A percentile compares a stretch with the other conserved stretches of the same genome.
Evolutionary conservation across 2,329 filamentous ascomycete genomes (phyloP).

Genomic region (Ophiostoma quercus): DNA sequence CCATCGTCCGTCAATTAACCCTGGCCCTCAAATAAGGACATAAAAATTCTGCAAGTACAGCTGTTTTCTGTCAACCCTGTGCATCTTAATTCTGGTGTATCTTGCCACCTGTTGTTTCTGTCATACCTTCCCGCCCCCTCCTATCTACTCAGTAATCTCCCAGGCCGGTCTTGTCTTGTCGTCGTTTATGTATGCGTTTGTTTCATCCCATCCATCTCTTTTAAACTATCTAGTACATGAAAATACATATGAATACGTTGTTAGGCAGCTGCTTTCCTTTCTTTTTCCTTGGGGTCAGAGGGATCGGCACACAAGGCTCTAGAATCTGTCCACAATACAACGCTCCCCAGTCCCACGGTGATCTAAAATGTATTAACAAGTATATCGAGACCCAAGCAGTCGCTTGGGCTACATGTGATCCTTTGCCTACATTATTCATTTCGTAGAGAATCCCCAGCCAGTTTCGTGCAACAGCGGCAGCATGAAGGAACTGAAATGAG

Average conservation of each 20-base stretch:
- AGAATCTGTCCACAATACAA: constrained; percentile 5
- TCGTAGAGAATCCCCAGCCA: too few species aligned
- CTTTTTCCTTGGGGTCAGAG: not conserved
- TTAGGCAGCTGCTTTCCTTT: not conserved
- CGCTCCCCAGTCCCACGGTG: constrained; percentile 9
- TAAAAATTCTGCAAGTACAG: not conserved
- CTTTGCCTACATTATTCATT: not conserved
- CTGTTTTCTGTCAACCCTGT: not conserved
- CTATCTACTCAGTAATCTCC: too few species aligned
- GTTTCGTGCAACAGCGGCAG: too few species aligned
- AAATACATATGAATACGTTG: not conserved
- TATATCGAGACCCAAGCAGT: too few species aligned
- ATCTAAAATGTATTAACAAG: not conserved
- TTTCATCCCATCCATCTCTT: not conserved
- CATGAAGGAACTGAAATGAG: not conserved
- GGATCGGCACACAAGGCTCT: not conserved
- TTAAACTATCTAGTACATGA: not conserved
- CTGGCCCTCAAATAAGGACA: not conserved
- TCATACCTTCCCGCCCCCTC: not conserved
- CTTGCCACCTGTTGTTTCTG: not conserved
- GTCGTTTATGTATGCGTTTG: not conserved
- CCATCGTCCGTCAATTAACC: not conserved
- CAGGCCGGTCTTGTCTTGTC: too few species aligned
- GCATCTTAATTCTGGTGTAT: not conserved
- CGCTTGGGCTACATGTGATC: not conserved